These are phyloP conservation scores for Penicillium ucsense DNA, from an alignment of 495 filamentous ascomycete genomes.

Conservation along the genomic window DNA sequence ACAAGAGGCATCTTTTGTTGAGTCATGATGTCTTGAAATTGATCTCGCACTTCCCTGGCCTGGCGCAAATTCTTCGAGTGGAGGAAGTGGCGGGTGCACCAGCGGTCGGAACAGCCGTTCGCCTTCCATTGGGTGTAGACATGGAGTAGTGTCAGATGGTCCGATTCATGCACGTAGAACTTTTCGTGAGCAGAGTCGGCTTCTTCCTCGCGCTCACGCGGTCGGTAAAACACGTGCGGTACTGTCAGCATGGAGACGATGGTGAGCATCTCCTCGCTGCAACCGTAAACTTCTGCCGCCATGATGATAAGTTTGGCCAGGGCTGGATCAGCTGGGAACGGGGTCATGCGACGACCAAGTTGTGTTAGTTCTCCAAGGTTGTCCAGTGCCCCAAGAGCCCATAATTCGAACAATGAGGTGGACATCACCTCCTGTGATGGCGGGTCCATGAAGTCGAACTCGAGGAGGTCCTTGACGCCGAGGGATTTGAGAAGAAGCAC, in stretches of 20 bases:
- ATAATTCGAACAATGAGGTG: conserved; percentile 94
- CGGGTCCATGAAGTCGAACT: conserved; percentile 99
- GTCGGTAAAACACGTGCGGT: conserved; percentile 92
- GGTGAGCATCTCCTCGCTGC: conserved; percentile 95
- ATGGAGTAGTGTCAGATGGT: conserved; percentile 91
- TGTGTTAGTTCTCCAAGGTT: conserved; percentile 88
- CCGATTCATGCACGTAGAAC: conserved; percentile 96
- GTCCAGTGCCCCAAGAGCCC: conserved; percentile 89
- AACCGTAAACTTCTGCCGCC: conserved; percentile 71
- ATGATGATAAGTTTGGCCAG: conserved; percentile 92
- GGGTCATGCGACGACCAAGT: conserved; percentile 86
- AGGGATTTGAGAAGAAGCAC: conserved; percentile 90
- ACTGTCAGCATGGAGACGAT: conserved; percentile 98
- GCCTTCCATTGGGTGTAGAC: conserved; percentile 94
- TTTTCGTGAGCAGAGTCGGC: conserved; percentile 95
- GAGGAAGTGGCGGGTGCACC: conserved; percentile 89
- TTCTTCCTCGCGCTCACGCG: conserved; percentile 94
- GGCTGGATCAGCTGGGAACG: conserved; percentile 94
- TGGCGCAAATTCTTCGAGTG: conserved; percentile 84
- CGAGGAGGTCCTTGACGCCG: conserved; percentile 86
- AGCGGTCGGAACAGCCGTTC: conserved; percentile 81
- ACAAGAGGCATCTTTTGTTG: conserved; percentile 80
- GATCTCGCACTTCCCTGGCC: conserved; percentile 87
- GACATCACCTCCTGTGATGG: conserved; percentile 97
- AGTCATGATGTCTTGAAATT: conserved; percentile 90